These are phyloP conservation scores for Melampsora larici-populina DNA, from an alignment of 1,284 basidiomycete species.

Conservation along the genomic window DNA sequence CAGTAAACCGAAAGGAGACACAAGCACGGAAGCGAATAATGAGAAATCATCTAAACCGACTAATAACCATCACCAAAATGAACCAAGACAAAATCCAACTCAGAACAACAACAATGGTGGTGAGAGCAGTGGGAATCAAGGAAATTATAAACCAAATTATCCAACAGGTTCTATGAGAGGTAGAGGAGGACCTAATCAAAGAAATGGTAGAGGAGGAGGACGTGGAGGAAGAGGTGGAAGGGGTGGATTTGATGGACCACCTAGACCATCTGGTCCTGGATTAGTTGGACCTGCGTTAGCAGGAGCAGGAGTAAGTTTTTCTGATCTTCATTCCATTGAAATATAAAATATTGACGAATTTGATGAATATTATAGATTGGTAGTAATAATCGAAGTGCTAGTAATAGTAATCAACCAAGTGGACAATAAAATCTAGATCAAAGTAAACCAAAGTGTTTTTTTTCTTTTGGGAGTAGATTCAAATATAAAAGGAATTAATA, in stretches of 20 bases:
- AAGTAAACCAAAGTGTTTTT: no score
- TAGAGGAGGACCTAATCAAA: conserved; percentile 20
- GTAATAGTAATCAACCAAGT: no score
- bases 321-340: no score
- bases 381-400: no score
- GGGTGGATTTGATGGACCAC: conserved; percentile 8
- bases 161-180: conserved; percentile 15
- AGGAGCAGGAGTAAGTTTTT: conserved; percentile 15
- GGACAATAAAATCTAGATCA: no score
- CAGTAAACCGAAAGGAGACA: conserved; percentile 4
- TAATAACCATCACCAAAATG: not conserved
- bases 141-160: not conserved
- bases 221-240: conserved; percentile 12
- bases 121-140: not conserved
- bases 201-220: conserved; percentile 19
- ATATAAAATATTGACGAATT: no score
- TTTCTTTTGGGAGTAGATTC: no score
- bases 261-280: conserved; percentile 31
- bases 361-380: no score
- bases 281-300: conserved; percentile 34
- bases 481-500: no score
- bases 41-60: not conserved
- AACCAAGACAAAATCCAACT: not conserved
- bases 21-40: not conserved
- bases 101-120: not conserved